Evolutionary conservation across 768 basidiomycete genomes (phyloP).

Genomic region (Leucogyrophana mollusca): DNA sequence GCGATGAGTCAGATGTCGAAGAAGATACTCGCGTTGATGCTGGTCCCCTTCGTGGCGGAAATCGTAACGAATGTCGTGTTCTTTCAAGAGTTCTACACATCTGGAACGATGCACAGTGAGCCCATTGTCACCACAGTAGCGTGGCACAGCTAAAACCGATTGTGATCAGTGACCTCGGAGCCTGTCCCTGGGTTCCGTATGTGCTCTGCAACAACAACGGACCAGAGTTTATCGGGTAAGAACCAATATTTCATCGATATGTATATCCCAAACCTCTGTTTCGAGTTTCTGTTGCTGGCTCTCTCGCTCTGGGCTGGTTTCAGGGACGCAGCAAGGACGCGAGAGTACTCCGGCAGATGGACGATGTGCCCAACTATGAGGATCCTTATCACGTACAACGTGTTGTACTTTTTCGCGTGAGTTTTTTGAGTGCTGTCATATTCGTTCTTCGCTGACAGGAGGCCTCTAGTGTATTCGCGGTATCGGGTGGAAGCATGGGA

Average conservation of each 20-base stretch:
- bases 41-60: not conserved
- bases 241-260: not conserved
- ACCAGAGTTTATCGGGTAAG: too few relatives aligned
- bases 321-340: not conserved
- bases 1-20: slow-evolving; percentile 2
- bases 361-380: not conserved
- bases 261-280: not conserved
- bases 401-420: slow-evolving; percentile 4
- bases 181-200: not conserved
- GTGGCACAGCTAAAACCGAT: not conserved
- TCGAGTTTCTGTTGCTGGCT: not conserved
- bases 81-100: not conserved
- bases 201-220: not conserved
- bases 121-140: not conserved
- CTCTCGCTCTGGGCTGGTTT: not conserved
- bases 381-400: not conserved
- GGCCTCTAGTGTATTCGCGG: not conserved
- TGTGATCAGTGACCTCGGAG: not conserved
- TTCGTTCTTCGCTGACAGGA: not conserved
- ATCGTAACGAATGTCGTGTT: not conserved
- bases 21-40: not conserved
- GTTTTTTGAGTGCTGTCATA: not conserved
- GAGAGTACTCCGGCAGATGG: not conserved
- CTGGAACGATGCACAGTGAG: not conserved
- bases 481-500: not conserved